Base-by-base conservation (phyloP, 1,139 yeast species). In the Lodderomyces theae region DNA sequence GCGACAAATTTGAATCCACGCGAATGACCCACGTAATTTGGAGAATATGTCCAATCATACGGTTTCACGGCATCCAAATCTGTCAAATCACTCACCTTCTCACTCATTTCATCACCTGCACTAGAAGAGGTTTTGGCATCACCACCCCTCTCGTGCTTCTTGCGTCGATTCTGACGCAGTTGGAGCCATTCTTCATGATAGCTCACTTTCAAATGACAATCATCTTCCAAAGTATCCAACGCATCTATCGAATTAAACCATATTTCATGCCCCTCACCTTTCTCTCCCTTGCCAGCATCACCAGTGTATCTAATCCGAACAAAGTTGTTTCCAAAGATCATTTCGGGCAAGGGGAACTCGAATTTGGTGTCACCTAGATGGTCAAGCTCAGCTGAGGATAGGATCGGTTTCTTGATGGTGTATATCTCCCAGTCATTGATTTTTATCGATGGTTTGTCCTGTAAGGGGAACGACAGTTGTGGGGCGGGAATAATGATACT, bases 41-140 rank as follows among this genome's bases (percentile, higher is more conserved):
- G 80, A 0, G 96, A 79, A 58, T 92, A 92, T 0, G 98, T 92
- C 99, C 99, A 92, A 64, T 92, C 98, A 60, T 80, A 94, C 2
- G 96, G 95, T 53, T 85, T 86, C 38, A 71, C 52, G 1, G 63
- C 57, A 38, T 69, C 73, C 41, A 35, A 43, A 38, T 66, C 71
- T 1, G 72, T 65, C 25, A 82, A 77, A 43, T 54, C 58, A 21
- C 60, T 56, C 30, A 67, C 52, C 41, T 67, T 69, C 39, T 57
- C 60, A 40, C 38, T 42, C 15, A 38, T 39, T 15, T 64, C 59
- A 40, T 57, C 61, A 40, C 63, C 69, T 2, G 64, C 58, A 3
- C 56, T 47, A 8, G 57, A 40, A 10, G 38, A 35, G 7, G 32
- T n/a, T 13, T 24, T 21, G 16, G 26, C 26, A 23, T 22, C 39